These are phyloP conservation scores for Symbiodinium natans DNA, from an alignment of 73 alveolate genomes.

Conservation along the genomic window DNA sequence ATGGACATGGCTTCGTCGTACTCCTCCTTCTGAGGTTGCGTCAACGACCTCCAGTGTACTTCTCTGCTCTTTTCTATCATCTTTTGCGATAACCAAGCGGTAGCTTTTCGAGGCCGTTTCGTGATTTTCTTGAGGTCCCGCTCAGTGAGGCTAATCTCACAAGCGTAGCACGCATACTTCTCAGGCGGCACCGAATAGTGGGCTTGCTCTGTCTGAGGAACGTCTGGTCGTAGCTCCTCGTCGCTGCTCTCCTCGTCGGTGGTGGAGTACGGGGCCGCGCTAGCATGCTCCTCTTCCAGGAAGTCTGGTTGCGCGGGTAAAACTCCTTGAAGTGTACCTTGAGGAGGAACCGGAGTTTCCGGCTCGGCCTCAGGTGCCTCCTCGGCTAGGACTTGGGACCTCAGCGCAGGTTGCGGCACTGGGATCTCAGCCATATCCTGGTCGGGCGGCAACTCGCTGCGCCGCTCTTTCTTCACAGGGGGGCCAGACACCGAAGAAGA, in stretches of 20 bases:
- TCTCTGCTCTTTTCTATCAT: background rate
- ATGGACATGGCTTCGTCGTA: background rate
- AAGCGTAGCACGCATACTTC: background rate
- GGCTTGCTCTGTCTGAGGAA: no score
- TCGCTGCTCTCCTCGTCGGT: background rate
- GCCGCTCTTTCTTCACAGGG: background rate
- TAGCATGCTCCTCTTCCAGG: background rate
- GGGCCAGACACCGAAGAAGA: background rate
- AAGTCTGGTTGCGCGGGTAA: background rate
- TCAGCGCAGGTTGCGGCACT: no score
- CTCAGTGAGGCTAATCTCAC: background rate
- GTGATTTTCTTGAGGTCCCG: background rate
- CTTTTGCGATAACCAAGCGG: background rate
- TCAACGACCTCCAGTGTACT: background rate
- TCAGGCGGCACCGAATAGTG: background rate
- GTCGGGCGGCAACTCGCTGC: no score
- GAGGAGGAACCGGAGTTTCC: no score
- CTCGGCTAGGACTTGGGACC: no score
- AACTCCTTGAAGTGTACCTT: no score
- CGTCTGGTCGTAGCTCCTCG: slow-evolving; percentile 7
- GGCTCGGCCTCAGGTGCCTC: no score
- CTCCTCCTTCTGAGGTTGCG: background rate
- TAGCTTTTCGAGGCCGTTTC: background rate
- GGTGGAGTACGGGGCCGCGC: background rate
- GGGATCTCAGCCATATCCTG: no score